Conservation (phyloP, 306 rosid species). For the Aeschynomene evenia region DNA sequence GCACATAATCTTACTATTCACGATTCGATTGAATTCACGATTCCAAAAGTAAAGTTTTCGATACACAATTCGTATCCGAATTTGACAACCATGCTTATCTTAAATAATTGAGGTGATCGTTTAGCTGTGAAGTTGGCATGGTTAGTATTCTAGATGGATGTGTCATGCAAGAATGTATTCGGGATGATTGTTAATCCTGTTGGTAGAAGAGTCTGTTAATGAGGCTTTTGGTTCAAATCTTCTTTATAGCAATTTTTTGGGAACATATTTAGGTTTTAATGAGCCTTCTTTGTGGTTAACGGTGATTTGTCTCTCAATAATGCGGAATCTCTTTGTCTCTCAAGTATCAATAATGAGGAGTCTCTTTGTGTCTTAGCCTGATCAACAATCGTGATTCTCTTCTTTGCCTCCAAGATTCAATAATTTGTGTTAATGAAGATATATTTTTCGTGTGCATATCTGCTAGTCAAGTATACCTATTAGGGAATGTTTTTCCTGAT, state of each 20-base stretch:
- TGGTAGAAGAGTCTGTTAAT: not conserved
- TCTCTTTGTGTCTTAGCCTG: not conserved
- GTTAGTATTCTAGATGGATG: not conserved
- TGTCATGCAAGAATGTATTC: not conserved
- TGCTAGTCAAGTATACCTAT: not conserved
- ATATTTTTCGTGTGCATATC: not conserved
- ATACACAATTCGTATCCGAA: too few relatives aligned
- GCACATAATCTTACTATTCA: too few relatives aligned
- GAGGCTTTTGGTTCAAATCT: not conserved
- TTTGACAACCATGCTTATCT: too few relatives aligned
- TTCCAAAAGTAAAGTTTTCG: too few relatives aligned
- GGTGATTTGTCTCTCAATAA: conserved; percentile 3
- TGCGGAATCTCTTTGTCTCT: not conserved
- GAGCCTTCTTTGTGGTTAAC: conserved; percentile 22
- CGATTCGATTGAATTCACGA: too few relatives aligned
- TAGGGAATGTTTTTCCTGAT: not conserved
- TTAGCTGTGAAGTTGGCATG: not conserved
- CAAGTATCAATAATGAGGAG: not conserved
- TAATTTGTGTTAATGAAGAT: not conserved
- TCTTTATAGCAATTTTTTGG: not conserved
- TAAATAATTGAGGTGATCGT: too few relatives aligned
- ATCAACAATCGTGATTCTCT: conserved; percentile 15
- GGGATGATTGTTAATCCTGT: not conserved
- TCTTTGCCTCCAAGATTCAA: not conserved
- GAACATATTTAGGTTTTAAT: not conserved